These are phyloP conservation scores for Streptanthus diversifolius DNA, from an alignment of 345 rosid genomes.

Conservation along the genomic window DNA sequence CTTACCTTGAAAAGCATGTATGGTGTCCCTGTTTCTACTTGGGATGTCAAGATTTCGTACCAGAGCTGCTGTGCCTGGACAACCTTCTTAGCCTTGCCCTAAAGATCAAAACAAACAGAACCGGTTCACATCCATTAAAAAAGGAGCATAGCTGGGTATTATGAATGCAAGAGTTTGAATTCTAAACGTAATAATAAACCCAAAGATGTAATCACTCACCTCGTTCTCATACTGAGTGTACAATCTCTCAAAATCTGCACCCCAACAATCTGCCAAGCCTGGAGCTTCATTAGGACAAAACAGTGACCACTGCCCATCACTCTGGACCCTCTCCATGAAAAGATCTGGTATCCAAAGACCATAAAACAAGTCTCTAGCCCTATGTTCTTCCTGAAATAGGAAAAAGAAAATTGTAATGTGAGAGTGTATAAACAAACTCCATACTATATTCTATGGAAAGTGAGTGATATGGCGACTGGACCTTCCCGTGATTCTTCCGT, in stretches of 20 bases:
- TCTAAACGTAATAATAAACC: not conserved
- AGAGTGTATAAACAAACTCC: not conserved
- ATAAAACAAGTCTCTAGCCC: conserved; percentile 85
- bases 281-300: conserved; percentile 92
- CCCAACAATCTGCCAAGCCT: conserved; percentile 91
- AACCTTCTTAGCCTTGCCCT: conserved; percentile 94
- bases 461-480: not conserved
- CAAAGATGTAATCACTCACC: conserved; percentile 29
- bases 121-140: not conserved
- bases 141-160: not conserved
- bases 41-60: conserved; percentile 82
- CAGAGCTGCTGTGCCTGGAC: conserved; percentile 82
- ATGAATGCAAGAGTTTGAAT: not conserved
- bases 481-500: conserved; percentile 82
- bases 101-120: not conserved
- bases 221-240: conserved; percentile 62
- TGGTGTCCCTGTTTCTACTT: conserved; percentile 98
- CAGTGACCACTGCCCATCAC: conserved; percentile 73
- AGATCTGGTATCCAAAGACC: conserved; percentile 98
- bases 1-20: conserved; percentile 93
- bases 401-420: too few species aligned
- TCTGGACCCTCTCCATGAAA: conserved; percentile 88
- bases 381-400: conserved; percentile 63
- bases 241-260: conserved; percentile 66
- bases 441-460: not conserved